A percentile compares a stretch with the other conserved stretches of the same genome.
Evolutionary conservation across 257 asterid species (phyloP).

Genomic region (Ilex asprella): DNA sequence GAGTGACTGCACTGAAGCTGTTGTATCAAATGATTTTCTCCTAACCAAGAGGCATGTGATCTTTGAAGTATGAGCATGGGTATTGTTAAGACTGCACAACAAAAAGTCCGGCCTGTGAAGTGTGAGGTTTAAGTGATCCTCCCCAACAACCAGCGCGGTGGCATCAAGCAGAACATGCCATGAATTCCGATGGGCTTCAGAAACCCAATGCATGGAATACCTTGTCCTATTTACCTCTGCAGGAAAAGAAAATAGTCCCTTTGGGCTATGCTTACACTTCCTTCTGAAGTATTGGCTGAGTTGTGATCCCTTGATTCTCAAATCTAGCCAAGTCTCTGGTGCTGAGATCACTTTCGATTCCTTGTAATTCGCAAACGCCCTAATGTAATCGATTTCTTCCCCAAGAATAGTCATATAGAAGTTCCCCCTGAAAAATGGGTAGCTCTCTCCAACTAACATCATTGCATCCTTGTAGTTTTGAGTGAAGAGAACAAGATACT

Average conservation of each 20-base stretch:
- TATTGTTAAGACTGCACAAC: constrained; percentile 38
- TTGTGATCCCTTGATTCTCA: constrained; percentile 84
- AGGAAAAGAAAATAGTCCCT: constrained; percentile 64
- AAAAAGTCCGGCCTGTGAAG: constrained; percentile 73
- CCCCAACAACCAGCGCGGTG: constrained; percentile 31
- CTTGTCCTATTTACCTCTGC: constrained; percentile 33
- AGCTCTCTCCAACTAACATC: constrained; percentile 63
- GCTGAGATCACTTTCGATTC: constrained; percentile 58
- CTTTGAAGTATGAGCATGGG: constrained; percentile 41
- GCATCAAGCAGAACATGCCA: constrained; percentile 79
- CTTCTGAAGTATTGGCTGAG: constrained; percentile 65
- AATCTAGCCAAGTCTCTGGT: constrained; percentile 66
- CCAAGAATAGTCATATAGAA: constrained; percentile 57
- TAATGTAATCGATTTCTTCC: constrained; percentile 36
- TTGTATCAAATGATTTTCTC: constrained; percentile 45
- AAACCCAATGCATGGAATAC: constrained; percentile 79
- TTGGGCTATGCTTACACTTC: constrained; percentile 53
- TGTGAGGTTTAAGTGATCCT: constrained; percentile 44
- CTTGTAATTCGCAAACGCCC: constrained; percentile 35
- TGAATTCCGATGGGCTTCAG: constrained; percentile 64
- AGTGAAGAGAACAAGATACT: constrained; percentile 47
- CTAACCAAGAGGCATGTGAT: constrained; percentile 62
- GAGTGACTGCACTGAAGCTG: constrained; percentile 20
- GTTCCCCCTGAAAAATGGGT: constrained; percentile 69
- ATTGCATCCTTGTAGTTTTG: constrained; percentile 42